Percentiles rank a stretch among this genome's conserved stretches.
Evolutionary conservation across 805 yeast genomes (phyloP).

Genomic region (Candida gorgasii): DNA sequence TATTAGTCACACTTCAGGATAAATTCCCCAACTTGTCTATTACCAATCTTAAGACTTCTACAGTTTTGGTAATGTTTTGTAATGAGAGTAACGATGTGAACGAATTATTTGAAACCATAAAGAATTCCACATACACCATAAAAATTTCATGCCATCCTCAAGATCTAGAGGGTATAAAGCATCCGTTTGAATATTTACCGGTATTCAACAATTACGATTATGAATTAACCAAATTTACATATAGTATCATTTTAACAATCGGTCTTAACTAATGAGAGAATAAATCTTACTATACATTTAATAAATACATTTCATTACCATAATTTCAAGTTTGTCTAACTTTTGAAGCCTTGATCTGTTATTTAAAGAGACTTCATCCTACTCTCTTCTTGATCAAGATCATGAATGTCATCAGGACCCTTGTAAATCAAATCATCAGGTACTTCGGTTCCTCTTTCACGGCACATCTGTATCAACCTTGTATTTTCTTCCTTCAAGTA

Average conservation of each 20-base stretch:
- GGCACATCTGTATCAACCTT: constrained; percentile 43
- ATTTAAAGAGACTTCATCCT: constrained; percentile 4
- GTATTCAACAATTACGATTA: constrained; percentile 16
- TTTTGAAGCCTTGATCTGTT: no score
- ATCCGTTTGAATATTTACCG: constrained; percentile 18
- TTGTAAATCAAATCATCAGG: constrained; percentile 40
- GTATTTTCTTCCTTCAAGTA: constrained; percentile 52
- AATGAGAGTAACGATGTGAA: constrained; percentile 14
- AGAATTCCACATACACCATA: not conserved
- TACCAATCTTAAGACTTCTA: not conserved
- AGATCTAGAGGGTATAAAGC: constrained; percentile 1
- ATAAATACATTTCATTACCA: constrained; percentile 1
- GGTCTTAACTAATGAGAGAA: no score
- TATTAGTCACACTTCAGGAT: not conserved
- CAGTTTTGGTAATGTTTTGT: constrained; percentile 15
- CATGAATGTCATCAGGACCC: constrained; percentile 25
- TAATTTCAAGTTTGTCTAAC: no score
- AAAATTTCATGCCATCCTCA: constrained; percentile 10
- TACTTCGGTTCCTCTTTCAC: constrained; percentile 39
- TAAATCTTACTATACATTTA: not conserved
- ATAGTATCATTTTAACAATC: constrained; percentile 19
- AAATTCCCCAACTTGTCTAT: constrained; percentile 4
- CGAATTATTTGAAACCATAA: constrained; percentile 9
- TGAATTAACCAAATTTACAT: constrained; percentile 15
- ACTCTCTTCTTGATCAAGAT: constrained; percentile 16